Base-by-base conservation (phyloP, 2,329 filamentous ascomycete species). In the Helotiales sp. region DNA sequence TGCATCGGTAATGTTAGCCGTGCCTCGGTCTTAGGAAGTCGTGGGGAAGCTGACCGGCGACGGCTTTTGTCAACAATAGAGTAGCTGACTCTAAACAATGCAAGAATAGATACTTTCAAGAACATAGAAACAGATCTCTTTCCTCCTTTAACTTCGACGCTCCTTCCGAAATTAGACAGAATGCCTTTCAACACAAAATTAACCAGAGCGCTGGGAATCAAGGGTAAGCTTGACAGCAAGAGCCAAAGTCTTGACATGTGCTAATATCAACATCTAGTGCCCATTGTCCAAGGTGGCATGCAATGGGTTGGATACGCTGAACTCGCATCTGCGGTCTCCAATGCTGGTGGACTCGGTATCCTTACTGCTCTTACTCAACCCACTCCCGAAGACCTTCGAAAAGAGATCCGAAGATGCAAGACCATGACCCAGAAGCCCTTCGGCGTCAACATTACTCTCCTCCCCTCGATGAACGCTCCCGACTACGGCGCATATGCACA, bases 401-500 rank as follows among this genome's bases (percentile, higher is more conserved):
- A 90, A 71, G 95, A 99, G 79, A 99, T 99, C 76, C 88, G 84
- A 63, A 87, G 85, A 77, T 96, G 91, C 81, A 88, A 87, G 67
- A 84, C 81, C 63, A 85, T 98, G 79, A 95, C 90, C 57, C 79
- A 80, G 62, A 82, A 85, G 64, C 90, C 90, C 17, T 98, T 99
- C 74, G 95, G 83, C 70, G 93, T 98, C 68, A 99, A 99, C 78
- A 84, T 98, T 66, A 99, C 95, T 8, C 87, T 98, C 61, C 87
- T 98, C 46, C 95, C 95, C 27, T 84, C 93, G 55, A 83, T 98
- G 67, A 87, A 91, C 9, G 91, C 95, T 6, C 95, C 95, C 5
- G 88, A 98, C 81, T 99, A 99, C 74, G 84, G 78, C 61, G 93
- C 91, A 60, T 99, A 96, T 76, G 91, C 93, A 27, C 90, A 91